phyloP scores from a whole-genome alignment of 306 rosid species.

The Cajanus cajan region DNA sequence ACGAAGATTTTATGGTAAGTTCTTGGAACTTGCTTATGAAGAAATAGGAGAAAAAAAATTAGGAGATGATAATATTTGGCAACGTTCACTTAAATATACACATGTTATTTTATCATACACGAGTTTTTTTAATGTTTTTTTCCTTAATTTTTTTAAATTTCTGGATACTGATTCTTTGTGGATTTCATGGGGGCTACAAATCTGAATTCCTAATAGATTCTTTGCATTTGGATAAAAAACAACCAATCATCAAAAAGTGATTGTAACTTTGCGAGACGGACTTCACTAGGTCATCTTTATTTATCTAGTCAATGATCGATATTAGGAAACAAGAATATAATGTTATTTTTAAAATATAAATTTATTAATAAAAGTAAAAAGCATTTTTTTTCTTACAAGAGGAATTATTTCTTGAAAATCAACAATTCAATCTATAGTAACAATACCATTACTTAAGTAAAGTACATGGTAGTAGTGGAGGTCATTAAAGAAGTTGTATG shows the following conservation, averaged over 20 bases:
- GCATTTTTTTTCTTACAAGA: too few relatives aligned
- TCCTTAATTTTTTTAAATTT: background rate
- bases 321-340: background rate
- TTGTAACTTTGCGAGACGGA: constrained; percentile 12
- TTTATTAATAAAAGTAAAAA: too few relatives aligned
- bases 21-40: constrained; percentile 42
- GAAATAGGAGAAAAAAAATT: background rate
- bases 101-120: background rate
- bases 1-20: constrained; percentile 30
- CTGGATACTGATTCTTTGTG: constrained; percentile 18
- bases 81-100: background rate
- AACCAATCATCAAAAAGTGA: constrained; percentile 29
- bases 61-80: background rate
- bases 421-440: too few relatives aligned
- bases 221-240: constrained; percentile 44
- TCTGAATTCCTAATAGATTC: constrained; percentile 40
- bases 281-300: constrained; percentile 14
- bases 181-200: constrained; percentile 67
- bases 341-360: too few relatives aligned
- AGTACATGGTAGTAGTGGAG: too few relatives aligned
- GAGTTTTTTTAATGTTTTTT: background rate
- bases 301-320: constrained; percentile 24
- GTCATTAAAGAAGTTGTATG: too few relatives aligned
- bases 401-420: too few relatives aligned
- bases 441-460: too few relatives aligned